These are phyloP conservation scores for Pseudocercospora pini-densiflorae DNA, from an alignment of 2,329 filamentous ascomycete genomes.

Conservation along the genomic window DNA sequence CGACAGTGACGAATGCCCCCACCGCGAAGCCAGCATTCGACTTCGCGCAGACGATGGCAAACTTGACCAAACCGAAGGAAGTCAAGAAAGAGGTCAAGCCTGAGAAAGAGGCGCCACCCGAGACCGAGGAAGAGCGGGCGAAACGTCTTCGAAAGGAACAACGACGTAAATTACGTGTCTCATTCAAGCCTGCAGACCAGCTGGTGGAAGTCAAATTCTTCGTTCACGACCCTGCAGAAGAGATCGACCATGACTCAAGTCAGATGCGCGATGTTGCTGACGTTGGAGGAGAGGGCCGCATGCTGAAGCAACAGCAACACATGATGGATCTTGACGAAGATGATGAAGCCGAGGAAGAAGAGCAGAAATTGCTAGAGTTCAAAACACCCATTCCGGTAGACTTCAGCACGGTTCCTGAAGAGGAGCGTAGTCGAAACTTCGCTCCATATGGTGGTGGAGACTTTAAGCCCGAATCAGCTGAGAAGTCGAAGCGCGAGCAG, in stretches of 20 bases:
- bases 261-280: slow-evolving; percentile 75
- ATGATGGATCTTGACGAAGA: slow-evolving; percentile 68
- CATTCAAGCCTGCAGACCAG: slow-evolving; percentile 69
- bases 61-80: slow-evolving; percentile 60
- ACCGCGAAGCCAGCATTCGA: slow-evolving; percentile 42
- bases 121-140: slow-evolving; percentile 69
- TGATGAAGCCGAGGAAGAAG: slow-evolving; percentile 59
- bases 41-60: slow-evolving; percentile 45
- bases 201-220: slow-evolving; percentile 72
- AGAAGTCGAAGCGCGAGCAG: slow-evolving; percentile 49
- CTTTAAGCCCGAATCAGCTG: slow-evolving; percentile 45
- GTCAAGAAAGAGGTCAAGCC: slow-evolving; percentile 53
- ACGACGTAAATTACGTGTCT: slow-evolving; percentile 70
- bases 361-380: slow-evolving; percentile 56
- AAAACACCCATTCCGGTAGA: slow-evolving; percentile 45
- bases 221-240: slow-evolving; percentile 72
- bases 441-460: slow-evolving; percentile 51
- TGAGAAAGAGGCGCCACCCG: slow-evolving; percentile 59
- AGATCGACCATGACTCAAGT: slow-evolving; percentile 68
- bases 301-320: slow-evolving; percentile 63
- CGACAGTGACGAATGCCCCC: slow-evolving; percentile 35
- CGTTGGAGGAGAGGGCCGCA: slow-evolving; percentile 66
- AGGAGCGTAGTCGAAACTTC: slow-evolving; percentile 51
- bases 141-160: slow-evolving; percentile 74
- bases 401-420: slow-evolving; percentile 46